Evolutionary conservation across 345 rosid genomes (phyloP), one percentile per base, ranked within the genome.

Genomic region (Citrus trifoliata): DNA sequence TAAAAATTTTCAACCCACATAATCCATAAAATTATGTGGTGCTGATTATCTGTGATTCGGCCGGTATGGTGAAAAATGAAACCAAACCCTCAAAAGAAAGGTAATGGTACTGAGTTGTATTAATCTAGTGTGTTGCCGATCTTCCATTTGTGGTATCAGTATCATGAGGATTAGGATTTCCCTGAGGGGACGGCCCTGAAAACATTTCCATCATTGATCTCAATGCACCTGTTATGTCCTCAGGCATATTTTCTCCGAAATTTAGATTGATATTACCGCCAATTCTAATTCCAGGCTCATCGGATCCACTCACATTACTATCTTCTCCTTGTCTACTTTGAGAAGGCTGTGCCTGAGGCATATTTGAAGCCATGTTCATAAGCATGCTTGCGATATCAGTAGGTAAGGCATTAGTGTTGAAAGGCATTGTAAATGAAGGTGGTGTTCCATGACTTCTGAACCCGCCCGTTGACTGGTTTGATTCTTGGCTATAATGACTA

Each of bases 131-230:
- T 46, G 85, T 61, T 38, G 85, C 56, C 32, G 91, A 78, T 79
- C 91, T 82, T 73, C 86, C 90, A 74, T 80, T 80, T 14, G 63
- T 76, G 35, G 85, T 32, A 73, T 80, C 88, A 46, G 82, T 27
- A 70, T 80, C 87, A 70, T 85, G 89, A 25, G 58, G 58, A 53
- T 19, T 64, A 19, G 87, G 32, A 73, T 87, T 78, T 82, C 82
- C 86, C 5, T 68, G 85, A 12, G 85, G 77, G 32, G 93, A 73
- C 30, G 90, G 80, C 32, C 93, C 93, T 27, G 93, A 80, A 70
- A 94, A 88, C 94, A 91, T 88, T 32, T 82, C 88, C 95, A 94
- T 92, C 84, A 90, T 61, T 22, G 94, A 89, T 78, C 89, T 84
- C 79, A 92, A 80, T 21, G 94, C 93, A 28, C 89, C 93, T 0